A percentile compares a stretch with the other conserved stretches of the same genome.
Evolutionary conservation across 1,139 yeast genomes (phyloP).

Genomic region (Barnettozyma hawaiiensis): DNA sequence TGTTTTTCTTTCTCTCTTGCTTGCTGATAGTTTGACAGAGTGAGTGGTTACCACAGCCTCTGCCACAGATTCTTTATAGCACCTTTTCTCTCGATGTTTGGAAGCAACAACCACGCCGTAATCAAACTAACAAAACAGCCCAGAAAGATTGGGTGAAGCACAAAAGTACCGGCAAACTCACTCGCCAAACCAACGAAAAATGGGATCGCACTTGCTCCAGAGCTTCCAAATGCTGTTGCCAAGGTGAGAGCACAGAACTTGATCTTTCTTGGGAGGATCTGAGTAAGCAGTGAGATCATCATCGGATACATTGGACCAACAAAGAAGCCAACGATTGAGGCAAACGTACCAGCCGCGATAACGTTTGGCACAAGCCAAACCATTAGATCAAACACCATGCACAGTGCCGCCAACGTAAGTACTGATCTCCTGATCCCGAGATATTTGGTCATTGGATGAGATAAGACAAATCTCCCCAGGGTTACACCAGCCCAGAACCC

Average conservation of each 20-base stretch:
- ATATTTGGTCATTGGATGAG: slow-evolving; percentile 28
- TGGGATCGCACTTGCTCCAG: slow-evolving; percentile 57
- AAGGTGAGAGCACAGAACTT: slow-evolving; percentile 49
- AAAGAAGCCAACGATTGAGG: slow-evolving; percentile 42
- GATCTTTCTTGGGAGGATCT: slow-evolving; percentile 48
- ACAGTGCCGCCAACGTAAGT: slow-evolving; percentile 30
- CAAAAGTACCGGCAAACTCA: slow-evolving; percentile 45
- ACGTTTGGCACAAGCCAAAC: slow-evolving; percentile 43
- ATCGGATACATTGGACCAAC: slow-evolving; percentile 55
- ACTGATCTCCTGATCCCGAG: slow-evolving; percentile 47
- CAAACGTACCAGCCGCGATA: slow-evolving; percentile 40
- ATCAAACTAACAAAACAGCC: slow-evolving; percentile 37
- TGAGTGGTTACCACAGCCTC: slow-evolving; percentile 17
- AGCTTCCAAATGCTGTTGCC: slow-evolving; percentile 53
- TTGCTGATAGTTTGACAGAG: too few species aligned
- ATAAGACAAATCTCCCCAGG: slow-evolving; percentile 44
- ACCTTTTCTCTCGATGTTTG: slow-evolving; percentile 33
- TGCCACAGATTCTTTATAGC: slow-evolving; percentile 18
- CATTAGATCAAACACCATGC: slow-evolving; percentile 37
- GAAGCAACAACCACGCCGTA: slow-evolving; percentile 41
- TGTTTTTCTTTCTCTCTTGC: too few species aligned
- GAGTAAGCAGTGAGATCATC: slow-evolving; percentile 42
- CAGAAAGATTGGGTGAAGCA: slow-evolving; percentile 48
- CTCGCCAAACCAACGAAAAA: slow-evolving; percentile 49
- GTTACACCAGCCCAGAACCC: slow-evolving; percentile 73